Base-by-base conservation (phyloP, 106 monocot genomes). In the Acorus gramineus region DNA sequence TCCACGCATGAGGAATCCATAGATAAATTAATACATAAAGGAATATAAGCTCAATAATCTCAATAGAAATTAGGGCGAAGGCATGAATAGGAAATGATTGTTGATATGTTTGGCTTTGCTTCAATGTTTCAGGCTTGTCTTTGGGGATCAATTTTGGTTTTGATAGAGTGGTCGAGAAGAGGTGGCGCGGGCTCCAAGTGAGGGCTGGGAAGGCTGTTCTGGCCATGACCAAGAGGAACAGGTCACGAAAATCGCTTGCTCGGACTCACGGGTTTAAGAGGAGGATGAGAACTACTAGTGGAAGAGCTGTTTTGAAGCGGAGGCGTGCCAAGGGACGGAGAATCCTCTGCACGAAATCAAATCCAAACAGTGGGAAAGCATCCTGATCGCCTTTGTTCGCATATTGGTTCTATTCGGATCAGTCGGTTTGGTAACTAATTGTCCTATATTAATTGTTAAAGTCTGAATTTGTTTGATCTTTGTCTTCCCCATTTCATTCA, bases 211-310 rank as follows among this genome's bases (percentile, higher is more conserved):
- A 83, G 77, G 66, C 72, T 49, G 64, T 70, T 13, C 84, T 95
- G 2, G 77, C 84, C 73, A 28, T 77, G 90, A 95, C 95, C 0
- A 90, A 95, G 65, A 80, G 96, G 58, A 74, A 64, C 2, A 81
- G 95, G 53, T 95, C 95, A 48, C 76, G 90, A 12, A 96, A 96
- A 56, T 96, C 90, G 8, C 91, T 96, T 52, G 90, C 96, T 48
- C 77, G 90, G 6, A 87, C 85, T 4, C 96, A 96, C 67, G 96
- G 96, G 7, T 96, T 96, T 70, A 79, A 82, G 2, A 63, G 80
- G 55, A 65, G 96, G 67, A 87, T 91, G 87, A 75, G 80, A 46
- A 85, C 82, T 4, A 69, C 91, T 9, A 60, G 72, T 9, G 96
- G 96, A 48, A 82, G 90, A 66, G 81, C 83, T 3, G 64, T 91